Evolutionary conservation across 148 eudicot genomes (phyloP), one percentile per base, ranked within the genome.

Genomic region (Euryodendron excelsum): DNA sequence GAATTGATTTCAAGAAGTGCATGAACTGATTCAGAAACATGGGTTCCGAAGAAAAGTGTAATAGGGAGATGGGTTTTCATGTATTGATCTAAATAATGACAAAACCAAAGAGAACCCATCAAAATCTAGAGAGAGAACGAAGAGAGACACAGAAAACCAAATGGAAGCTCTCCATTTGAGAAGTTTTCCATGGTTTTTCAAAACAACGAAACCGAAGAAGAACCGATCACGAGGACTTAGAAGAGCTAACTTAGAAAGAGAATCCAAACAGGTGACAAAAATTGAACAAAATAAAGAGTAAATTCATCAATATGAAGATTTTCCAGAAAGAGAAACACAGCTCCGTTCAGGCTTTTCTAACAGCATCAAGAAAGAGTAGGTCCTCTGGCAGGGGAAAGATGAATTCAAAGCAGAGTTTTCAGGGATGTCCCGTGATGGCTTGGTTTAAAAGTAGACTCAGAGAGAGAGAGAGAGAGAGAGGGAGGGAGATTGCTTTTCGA

Each of bases 21-120:
- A 88, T 88, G 86, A 91, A 86, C 84, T 82, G 95, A 83, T 94
- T 92, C 82, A 75, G 84, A 91, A 89, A 88, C 92, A 79, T 73
- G 77, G 53, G 63, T 73, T 48, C 45, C 28, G 37, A 73, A 50
- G 48, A 12, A 6, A 13, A 34, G 70, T 45, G 76, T 15, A 21
- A 72, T 45, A 47, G 25, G 15, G 48, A 53, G 3, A 47, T 55
- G 76, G 44, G 77, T 74, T 77, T 74, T 79, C 87, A 78, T 84
- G 73, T 50, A 59, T 77, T 39, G 64, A 64, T 65, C 72, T 30
- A 80, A 76, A 76, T 30, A 75, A 45, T 5, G 65, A 76, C 31
- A 63, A 28, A 69, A 74, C 59, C 58, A 45, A 50, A 72, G 77
- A 70, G 34, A 64, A 72, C 37, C 71, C 28, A 78, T 77, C 77